Base-by-base conservation (phyloP, 208 protist species). In the Phytomonas serpens region DNA sequence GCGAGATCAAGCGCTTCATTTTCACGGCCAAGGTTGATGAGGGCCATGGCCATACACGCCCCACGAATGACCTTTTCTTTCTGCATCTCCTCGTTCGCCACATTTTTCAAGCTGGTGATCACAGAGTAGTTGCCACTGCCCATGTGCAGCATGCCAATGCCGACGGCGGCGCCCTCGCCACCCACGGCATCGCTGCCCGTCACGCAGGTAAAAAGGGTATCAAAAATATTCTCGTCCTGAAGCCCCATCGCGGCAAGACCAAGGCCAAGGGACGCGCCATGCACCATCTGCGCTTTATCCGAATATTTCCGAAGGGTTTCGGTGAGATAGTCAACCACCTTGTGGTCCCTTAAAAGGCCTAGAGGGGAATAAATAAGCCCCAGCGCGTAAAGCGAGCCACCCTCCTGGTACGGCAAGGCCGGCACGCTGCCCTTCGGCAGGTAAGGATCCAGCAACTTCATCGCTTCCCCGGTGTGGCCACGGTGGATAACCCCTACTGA, bases 21-120 rank as follows among this genome's bases (percentile, higher is more conserved):
- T 77, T 99, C 98, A 34, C 93, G 87, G 30, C 98, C 98, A 71
- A 99, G 98, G 81, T 98, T 94, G 65, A 98, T 94, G 11, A 99
- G 77, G 23, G 98, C 95, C 36, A 99, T 78, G 36, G 96, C 98
- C 79, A 99, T 94, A 33, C 92, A 91, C 9, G 98, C 77, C 30
- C 98, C 98, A 36, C 99, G 96, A 72, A 99, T 99, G 64, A 99
- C 99, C 89, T 99, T 99, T 84, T 99, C 99, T 81, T 99, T 99
- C 81, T 99, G 90, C 40, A 98, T 99, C 69, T 99, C 97, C 75
- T 99, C 91, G 34, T 76, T 78, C 14, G 89, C 95, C 23, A 97
- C 94, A 67, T 89, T 86, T 51, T 97, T 75, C 85, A 99, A 96
- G 63, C 96, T 97, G 70, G 96, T 72, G 38, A 99, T 77, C 0